phyloP scores from a whole-genome alignment of 2,329 filamentous ascomycete genomes.

The Ceratocystis ficicola region DNA sequence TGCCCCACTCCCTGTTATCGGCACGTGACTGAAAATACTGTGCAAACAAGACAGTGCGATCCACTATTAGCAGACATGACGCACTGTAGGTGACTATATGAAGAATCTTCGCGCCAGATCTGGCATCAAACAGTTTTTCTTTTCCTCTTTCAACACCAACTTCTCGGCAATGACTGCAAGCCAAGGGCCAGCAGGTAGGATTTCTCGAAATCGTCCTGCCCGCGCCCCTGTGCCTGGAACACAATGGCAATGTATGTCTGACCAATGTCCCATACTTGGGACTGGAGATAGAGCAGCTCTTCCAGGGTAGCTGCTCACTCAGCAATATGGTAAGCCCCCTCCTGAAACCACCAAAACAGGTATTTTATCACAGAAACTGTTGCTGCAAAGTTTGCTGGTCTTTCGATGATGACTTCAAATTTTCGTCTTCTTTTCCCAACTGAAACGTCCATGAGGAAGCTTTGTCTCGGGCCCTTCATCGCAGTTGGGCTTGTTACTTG shows the following conservation, averaged over 20 bases:
- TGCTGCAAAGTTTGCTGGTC: conserved; percentile 15
- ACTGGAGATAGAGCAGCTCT: neutral
- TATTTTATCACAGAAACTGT: neutral
- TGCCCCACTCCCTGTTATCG: neutral
- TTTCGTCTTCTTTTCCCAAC: conserved; percentile 76
- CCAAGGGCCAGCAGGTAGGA: neutral
- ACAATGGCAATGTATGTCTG: neutral
- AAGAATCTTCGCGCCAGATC: conserved; percentile 6
- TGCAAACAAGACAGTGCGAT: conserved; percentile 13
- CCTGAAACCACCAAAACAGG: neutral
- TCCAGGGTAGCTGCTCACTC: conserved; percentile 2
- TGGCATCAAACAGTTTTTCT: conserved; percentile 15
- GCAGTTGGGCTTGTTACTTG: conserved; percentile 63
- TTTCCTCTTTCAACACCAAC: conserved; percentile 10
- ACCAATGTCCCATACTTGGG: neutral
- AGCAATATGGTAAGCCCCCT: neutral
- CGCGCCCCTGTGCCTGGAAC: conserved; percentile 2
- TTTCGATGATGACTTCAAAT: conserved; percentile 60
- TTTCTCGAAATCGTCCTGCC: neutral
- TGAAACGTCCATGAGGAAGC: conserved; percentile 79
- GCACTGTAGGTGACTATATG: conserved; percentile 18
- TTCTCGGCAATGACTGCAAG: neutral
- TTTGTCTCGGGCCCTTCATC: conserved; percentile 50
- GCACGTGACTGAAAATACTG: conserved; percentile 9
- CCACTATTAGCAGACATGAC: neutral